These are phyloP conservation scores for Amylocarpus encephaloides DNA, from an alignment of 2,329 filamentous ascomycete species.

Conservation along the genomic window DNA sequence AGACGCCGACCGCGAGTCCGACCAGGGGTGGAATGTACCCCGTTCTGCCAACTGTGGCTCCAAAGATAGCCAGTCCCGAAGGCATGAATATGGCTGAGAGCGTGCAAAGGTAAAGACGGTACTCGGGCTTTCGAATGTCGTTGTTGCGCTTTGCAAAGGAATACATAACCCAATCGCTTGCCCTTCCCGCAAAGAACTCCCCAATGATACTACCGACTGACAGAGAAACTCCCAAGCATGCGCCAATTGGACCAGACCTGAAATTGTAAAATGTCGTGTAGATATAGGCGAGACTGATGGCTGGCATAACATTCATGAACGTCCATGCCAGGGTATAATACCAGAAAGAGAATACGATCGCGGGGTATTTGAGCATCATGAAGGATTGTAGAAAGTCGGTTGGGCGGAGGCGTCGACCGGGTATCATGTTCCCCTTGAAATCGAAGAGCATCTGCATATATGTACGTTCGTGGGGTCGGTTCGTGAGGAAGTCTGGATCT, in stretches of 20 bases:
- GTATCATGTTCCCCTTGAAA: conserved; percentile 24
- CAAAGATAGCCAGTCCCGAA: conserved; percentile 26
- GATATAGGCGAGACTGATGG: conserved; percentile 23
- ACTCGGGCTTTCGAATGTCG: conserved; percentile 25
- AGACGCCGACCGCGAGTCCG: conserved; percentile 23
- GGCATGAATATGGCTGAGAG: conserved; percentile 28
- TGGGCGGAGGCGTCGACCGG: conserved; percentile 21
- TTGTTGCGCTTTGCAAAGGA: conserved; percentile 16
- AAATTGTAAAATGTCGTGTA: conserved; percentile 25
- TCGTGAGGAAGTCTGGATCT: conserved; percentile 21
- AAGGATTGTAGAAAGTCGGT: conserved; percentile 27
- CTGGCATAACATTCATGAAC: conserved; percentile 28
- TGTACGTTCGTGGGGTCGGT: conserved; percentile 19
- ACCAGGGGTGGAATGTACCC: conserved; percentile 21
- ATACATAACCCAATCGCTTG: conserved; percentile 23
- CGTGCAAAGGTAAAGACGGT: conserved; percentile 24
- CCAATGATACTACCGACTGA: conserved; percentile 25
- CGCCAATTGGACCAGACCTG: conserved; percentile 23
- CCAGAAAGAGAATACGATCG: conserved; percentile 25
- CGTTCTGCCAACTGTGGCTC: conserved; percentile 21
- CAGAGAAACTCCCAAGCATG: conserved; percentile 23
- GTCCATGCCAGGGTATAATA: conserved; percentile 29
- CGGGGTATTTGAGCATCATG: conserved; percentile 27
- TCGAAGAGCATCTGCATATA: conserved; percentile 25
- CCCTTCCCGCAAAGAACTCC: conserved; percentile 25